Base-by-base conservation (phyloP, 2,329 filamentous ascomycete species). In the Annulohypoxylon truncatum region DNA sequence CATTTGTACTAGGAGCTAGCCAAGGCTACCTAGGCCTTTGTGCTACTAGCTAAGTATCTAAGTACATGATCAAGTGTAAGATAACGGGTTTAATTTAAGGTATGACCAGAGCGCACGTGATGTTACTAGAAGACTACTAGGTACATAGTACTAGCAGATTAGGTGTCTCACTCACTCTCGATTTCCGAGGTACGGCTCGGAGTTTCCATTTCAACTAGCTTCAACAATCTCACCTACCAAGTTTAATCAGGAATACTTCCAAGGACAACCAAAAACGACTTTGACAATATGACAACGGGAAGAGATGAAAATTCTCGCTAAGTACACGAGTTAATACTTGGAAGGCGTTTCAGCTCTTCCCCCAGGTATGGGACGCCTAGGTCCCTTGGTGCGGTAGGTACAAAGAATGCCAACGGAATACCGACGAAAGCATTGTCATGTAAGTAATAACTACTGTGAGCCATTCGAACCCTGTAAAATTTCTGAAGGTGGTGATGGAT, bases 161-260 rank as follows among this genome's bases (percentile, higher is more conserved):
- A 13, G 5, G 4, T 18, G 10, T 12, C 26, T 28, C 35, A 29
- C 26, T 18, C 24, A 2, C 35, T 15, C 18, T 65, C 61, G 61
- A 56, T 65, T 8, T 65, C 62, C 66, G 66, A 66, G 61, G 48
- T 40, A 42, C 57, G 47, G 50, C n/a, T 66, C 66, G 62, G 66
- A 68, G 58, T 66, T 68, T 57, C 58, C 22, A 52, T 24, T 24
- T 24, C 15, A 18, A 44, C 40, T 20, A 47, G 35, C 15, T 40
- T 40, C 26, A 8, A 31, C 58, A 20, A 18, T 50, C 9, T 46
- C 24, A 29, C 24, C 40, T 56, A 60, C 46, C 55, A 51, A 44
- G 1, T 51, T 52, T 53, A 9, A 55, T 51, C 50, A 51, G 20
- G 29, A 28, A 31, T 63, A 63, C 60, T 22, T 42, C 8, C 26